A percentile compares a stretch with the other conserved stretches of the same genome.
These are phyloP conservation scores for Serendipita sp. DNA, from an alignment of 1,284 basidiomycete genomes.

Conservation along the genomic window DNA sequence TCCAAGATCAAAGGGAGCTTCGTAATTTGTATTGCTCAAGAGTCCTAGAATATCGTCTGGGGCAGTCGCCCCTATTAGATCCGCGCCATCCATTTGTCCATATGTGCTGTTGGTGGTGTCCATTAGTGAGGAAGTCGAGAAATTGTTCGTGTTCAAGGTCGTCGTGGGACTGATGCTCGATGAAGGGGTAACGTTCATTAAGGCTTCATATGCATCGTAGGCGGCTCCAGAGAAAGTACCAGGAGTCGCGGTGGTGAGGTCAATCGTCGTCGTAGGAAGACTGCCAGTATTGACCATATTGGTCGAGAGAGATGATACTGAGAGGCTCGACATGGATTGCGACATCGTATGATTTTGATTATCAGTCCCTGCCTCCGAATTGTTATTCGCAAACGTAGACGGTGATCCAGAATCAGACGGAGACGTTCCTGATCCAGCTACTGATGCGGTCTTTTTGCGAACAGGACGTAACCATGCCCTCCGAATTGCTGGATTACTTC, in stretches of 20 bases:
- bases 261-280: background rate
- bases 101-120: conserved; percentile 14
- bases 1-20: conserved; percentile 2
- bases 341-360: background rate
- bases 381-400: conserved; percentile 2
- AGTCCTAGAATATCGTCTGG: conserved; percentile 2
- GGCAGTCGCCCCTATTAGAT: background rate
- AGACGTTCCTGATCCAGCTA: background rate
- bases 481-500: conserved; percentile 38
- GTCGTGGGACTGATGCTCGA: conserved; percentile 15
- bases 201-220: conserved; percentile 1
- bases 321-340: background rate
- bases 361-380: background rate
- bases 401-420: conserved; percentile 1
- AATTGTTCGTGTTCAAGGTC: conserved; percentile 10
- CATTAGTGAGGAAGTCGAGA: background rate
- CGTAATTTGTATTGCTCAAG: background rate
- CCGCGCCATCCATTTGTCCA: background rate
- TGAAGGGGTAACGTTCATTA: background rate
- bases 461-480: conserved; percentile 81
- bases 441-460: conserved; percentile 49
- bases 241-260: background rate
- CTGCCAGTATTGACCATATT: background rate
- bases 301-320: too few species aligned
- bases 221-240: background rate